Evolutionary conservation across 164 flowering plant species (phyloP), one percentile per base, ranked within the genome.

Genomic region (Chloranthus sessilifolius): DNA sequence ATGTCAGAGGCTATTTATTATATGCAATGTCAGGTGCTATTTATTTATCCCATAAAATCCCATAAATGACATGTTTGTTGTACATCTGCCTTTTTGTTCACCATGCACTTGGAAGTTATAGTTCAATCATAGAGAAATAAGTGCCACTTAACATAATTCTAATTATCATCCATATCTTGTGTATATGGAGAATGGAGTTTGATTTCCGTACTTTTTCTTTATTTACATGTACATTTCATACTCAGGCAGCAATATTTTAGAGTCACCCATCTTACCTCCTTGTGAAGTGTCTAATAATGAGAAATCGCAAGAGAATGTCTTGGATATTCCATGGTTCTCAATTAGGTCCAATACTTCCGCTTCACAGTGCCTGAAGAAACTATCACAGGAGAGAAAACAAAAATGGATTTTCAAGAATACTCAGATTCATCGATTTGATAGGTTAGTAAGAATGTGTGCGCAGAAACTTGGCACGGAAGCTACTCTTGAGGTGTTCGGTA

Each of bases 331-430:
- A 41, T 78, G 80, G 89, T 56, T 75, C 38, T 29, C 73, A 14
- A 53, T 7, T 24, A 16, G 40, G 37, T 39, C 28, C 15, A 31
- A 16, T 9, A 42, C 14, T 29, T 38, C 11, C 23, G 19, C 64
- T 0, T 58, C 79, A 25, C 47, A 53, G 25, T 72, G 61, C 6
- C 72, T 78, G n/a, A 85, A 88, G 65, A 79, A 74, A 43, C 3
- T 70, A 5, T 43, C 68, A 7, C 83, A 85, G 16, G 76, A 68
- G 34, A 83, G 85, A 59, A 91, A 88, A 58, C 62, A 67, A 14
- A 83, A 71, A 54, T 77, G 77, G 75, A 38, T 74, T 47, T 75
- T 59, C 62, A 83, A 74, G 66, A 71, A 59, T 20, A 67, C 74
- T 2, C 73, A 75, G 47, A 35, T 0, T 26, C 43, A 6, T 38